phyloP scores from a whole-genome alignment of 495 filamentous ascomycete species.

The Tetracladium marchalianum region DNA sequence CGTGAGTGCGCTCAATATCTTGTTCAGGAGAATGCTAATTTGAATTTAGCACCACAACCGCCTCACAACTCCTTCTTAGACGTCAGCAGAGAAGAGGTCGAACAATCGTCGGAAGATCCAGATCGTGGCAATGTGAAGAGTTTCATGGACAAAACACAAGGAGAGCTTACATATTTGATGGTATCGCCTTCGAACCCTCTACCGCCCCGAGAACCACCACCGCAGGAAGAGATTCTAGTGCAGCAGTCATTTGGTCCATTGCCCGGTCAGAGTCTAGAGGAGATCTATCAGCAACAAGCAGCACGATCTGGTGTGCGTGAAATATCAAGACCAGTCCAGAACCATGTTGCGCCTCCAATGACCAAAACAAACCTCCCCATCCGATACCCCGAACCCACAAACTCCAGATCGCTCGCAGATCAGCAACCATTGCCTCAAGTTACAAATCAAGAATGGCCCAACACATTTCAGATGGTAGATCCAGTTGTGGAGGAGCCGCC shows the following conservation, averaged over 20 bases:
- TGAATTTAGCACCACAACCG: conserved; percentile 17
- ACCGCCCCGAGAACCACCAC: conserved; percentile 45
- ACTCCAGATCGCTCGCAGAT: conserved; percentile 32
- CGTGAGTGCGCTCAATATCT: conserved; percentile 13
- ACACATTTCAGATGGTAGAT: conserved; percentile 26
- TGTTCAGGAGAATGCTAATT: conserved; percentile 21
- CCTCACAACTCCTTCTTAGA: conserved; percentile 31
- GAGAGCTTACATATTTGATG: conserved; percentile 57
- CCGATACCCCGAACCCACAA: conserved; percentile 30
- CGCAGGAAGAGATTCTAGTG: conserved; percentile 38
- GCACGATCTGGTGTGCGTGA: conserved; percentile 16
- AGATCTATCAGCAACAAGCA: conserved; percentile 18
- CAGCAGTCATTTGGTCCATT: conserved; percentile 30
- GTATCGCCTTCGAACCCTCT: conserved; percentile 50
- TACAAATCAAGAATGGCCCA: conserved; percentile 30
- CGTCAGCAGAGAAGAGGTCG: conserved; percentile 22
- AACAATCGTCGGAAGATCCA: conserved; percentile 37
- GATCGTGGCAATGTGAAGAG: conserved; percentile 47
- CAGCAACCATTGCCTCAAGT: conserved; percentile 24
- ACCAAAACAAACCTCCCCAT: conserved; percentile 23
- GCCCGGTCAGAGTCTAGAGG: conserved; percentile 15
- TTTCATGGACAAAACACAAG: conserved; percentile 52
- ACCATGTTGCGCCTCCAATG: conserved; percentile 41
- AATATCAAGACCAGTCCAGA: conserved; percentile 38
- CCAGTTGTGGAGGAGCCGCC: conserved; percentile 48